Evolutionary conservation across 2,329 filamentous ascomycete genomes (phyloP), one percentile per base, ranked within the genome.

Genomic region (Fusarium nanum): DNA sequence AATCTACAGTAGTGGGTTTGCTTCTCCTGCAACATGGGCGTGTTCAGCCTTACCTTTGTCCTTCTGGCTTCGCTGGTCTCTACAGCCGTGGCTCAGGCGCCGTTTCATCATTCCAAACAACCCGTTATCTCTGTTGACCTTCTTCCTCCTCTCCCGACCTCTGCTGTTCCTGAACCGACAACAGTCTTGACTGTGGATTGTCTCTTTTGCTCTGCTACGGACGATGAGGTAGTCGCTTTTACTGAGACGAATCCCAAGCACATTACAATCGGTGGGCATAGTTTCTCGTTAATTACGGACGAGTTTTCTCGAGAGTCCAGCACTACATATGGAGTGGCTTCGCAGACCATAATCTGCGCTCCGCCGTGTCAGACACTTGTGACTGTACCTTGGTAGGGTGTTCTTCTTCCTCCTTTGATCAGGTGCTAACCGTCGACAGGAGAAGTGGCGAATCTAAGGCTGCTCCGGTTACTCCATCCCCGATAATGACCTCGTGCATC

Each of bases 351-450:
- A 16, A 37, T 68, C 18, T 76, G 74, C 45, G 60, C 70, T 11
- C 64, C 72, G 8, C 47, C 57, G 32, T 76, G 73, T 32, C 58
- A 71, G 5, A 75, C 73, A 16, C 52, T 75, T 12, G 64, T 63
- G 18, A 73, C 73, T 25, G 65, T 64, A 12, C 64, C 57, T 20
- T 66, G 58, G 73, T 76, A 68, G 45, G 70, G 34, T 27, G 3
- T 4, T 6, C 9, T 12, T 23, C 12, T 8, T 4, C 37, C 12
- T 54, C 11, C 50, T n/a, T 27, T 28, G 28, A 40, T 7, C 5
- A 55, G 16, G n/a, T 56, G 6, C 47, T 71, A 40, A 72, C 32
- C 8, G n/a, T 22, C 1, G 7, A 37, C 37, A 72, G 68, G 59
- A 60, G 62, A 42, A 59, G 60, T 37, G 58, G 60, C 20, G 55